Conservation (phyloP, 305 asterid genomes). For the Ilex paraguariensis region DNA sequence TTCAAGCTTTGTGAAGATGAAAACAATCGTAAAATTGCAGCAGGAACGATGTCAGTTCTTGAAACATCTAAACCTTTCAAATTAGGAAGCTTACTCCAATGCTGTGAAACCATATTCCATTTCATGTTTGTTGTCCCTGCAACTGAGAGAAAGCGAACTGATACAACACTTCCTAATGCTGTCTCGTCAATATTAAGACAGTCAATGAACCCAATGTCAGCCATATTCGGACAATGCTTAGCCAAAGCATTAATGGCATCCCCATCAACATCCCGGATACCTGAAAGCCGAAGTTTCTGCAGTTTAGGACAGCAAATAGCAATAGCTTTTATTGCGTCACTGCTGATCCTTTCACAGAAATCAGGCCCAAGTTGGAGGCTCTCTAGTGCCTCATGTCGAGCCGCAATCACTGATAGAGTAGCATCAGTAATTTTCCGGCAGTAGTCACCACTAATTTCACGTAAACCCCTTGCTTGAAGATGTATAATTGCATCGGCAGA, state of each 20-base stretch:
- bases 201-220: slow-evolving; percentile 75
- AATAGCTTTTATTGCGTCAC: slow-evolving; percentile 74
- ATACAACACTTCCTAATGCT: slow-evolving; percentile 53
- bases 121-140: slow-evolving; percentile 69
- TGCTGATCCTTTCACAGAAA: slow-evolving; percentile 74
- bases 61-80: slow-evolving; percentile 84
- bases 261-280: slow-evolving; percentile 67
- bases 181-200: slow-evolving; percentile 66
- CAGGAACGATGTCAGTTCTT: slow-evolving; percentile 60
- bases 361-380: slow-evolving; percentile 89
- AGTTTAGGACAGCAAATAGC: slow-evolving; percentile 70
- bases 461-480: slow-evolving; percentile 60
- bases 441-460: slow-evolving; percentile 70
- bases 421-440: slow-evolving; percentile 79
- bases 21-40: slow-evolving; percentile 47
- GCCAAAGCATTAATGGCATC: slow-evolving; percentile 78
- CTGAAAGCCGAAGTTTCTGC: slow-evolving; percentile 67
- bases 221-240: slow-evolving; percentile 48
- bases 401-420: slow-evolving; percentile 69
- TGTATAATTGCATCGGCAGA: slow-evolving; percentile 67
- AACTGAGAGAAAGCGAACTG: slow-evolving; percentile 73
- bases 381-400: slow-evolving; percentile 76
- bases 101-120: slow-evolving; percentile 56
- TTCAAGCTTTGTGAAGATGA: slow-evolving; percentile 57
- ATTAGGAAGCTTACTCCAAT: slow-evolving; percentile 69